These are phyloP conservation scores for Amanita pseudoporphyria DNA, from an alignment of 768 basidiomycete genomes.

Conservation along the genomic window DNA sequence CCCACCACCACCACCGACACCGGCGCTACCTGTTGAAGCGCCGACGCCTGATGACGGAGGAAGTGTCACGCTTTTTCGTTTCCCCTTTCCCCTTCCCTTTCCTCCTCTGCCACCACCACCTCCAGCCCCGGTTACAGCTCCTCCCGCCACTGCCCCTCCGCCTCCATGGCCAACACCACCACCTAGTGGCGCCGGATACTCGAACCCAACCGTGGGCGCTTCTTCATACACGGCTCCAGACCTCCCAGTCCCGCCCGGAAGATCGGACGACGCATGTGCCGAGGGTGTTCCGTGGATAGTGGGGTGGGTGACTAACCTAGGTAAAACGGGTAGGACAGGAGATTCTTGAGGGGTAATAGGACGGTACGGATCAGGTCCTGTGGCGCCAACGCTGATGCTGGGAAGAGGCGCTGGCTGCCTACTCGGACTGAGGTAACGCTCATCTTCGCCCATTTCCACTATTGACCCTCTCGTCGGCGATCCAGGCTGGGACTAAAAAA, in stretches of 20 bases:
- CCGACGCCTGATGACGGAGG: neutral
- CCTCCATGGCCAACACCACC: neutral
- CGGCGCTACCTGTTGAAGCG: too few species aligned
- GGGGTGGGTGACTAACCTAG: constrained; percentile 1
- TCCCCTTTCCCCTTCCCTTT: neutral
- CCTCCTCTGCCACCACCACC: neutral
- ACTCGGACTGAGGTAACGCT: constrained; percentile 2
- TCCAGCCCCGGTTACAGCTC: neutral
- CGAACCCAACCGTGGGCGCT: constrained; percentile 3
- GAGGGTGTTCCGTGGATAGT: constrained; percentile 1
- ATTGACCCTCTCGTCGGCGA: neutral
- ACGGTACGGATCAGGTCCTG: too few species aligned
- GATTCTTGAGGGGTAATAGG: neutral
- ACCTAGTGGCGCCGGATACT: constrained; percentile 4
- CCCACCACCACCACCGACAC: too few species aligned
- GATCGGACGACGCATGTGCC: neutral
- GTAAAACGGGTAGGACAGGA: constrained; percentile 1
- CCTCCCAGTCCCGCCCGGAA: neutral
- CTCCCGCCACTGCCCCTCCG: too few species aligned
- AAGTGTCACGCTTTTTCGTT: neutral
- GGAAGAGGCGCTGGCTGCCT: neutral
- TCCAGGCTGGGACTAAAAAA: constrained; percentile 1
- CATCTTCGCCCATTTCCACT: neutral
- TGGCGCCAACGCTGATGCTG: too few species aligned
- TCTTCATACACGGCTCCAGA: constrained; percentile 1